phyloP scores from a whole-genome alignment of 768 basidiomycete species.

The Hemileccinum rubropunctum region DNA sequence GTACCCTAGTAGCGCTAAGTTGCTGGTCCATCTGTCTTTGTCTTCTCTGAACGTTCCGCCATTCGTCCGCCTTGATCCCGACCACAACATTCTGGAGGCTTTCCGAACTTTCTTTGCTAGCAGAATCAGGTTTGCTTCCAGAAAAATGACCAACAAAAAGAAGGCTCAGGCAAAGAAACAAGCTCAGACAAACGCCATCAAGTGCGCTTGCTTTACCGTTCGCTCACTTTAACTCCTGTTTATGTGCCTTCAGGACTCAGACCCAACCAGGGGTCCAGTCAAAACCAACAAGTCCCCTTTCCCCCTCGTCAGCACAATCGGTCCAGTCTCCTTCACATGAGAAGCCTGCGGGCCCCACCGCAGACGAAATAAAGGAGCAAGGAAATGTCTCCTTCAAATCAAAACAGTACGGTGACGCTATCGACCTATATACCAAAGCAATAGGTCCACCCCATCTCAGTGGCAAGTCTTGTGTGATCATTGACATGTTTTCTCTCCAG shows the following conservation, averaged over 20 bases:
- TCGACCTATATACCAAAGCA: conserved; percentile 72
- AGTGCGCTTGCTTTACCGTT: conserved; percentile 13
- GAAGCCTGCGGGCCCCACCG: conserved; percentile 35
- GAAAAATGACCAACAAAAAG: conserved; percentile 33
- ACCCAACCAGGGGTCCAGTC: conserved; percentile 1
- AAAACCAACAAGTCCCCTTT: conserved; percentile 13
- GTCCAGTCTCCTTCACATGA: conserved; percentile 8
- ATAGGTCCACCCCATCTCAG: conserved; percentile 47
- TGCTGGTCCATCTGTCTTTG: neutral
- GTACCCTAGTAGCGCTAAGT: neutral
- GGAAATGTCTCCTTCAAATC: conserved; percentile 77
- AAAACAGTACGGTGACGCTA: conserved; percentile 61
- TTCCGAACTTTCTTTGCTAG: conserved; percentile 2
- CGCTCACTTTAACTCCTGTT: conserved; percentile 1
- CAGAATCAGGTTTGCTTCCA: neutral
- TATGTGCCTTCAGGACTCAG: conserved; percentile 17
- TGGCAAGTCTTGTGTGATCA: conserved; percentile 13
- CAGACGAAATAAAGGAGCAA: conserved; percentile 64
- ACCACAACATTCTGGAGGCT: conserved; percentile 7
- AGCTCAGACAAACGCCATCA: conserved; percentile 23
- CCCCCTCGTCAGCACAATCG: conserved; percentile 16
- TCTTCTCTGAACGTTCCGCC: neutral
- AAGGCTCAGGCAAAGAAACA: conserved; percentile 28
- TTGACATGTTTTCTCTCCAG: conserved; percentile 30
- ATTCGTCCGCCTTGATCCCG: neutral